phyloP scores from a whole-genome alignment of 345 rosid genomes.

The Acer saccharum region DNA sequence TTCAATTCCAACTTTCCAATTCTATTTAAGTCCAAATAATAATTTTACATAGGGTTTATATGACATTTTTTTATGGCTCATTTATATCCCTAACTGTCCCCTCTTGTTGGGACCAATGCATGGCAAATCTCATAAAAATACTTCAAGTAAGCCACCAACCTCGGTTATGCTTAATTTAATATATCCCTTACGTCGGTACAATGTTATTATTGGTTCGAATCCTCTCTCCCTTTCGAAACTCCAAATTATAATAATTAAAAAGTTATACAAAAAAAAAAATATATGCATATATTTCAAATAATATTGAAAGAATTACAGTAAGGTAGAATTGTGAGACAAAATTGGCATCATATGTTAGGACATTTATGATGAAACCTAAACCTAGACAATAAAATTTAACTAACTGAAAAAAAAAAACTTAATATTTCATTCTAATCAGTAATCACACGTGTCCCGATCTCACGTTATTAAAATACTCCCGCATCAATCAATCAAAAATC shows the following conservation, averaged over 20 bases:
- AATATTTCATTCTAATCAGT: neutral
- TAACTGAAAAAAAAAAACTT: neutral
- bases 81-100: neutral
- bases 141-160: neutral
- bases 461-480: neutral
- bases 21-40: neutral
- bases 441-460: conserved; percentile 4
- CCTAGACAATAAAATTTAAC: neutral
- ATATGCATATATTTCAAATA: neutral
- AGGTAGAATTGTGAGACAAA: neutral
- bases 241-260: too few relatives aligned
- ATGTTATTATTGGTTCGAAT: too few relatives aligned
- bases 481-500: neutral
- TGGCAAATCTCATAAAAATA: neutral
- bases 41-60: too few relatives aligned
- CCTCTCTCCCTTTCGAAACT: too few relatives aligned
- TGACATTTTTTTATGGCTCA: neutral
- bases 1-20: neutral
- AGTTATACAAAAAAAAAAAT: neutral
- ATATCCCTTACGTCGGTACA: too few relatives aligned
- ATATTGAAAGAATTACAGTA: neutral
- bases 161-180: too few relatives aligned
- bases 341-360: neutral
- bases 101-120: neutral
- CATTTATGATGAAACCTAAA: neutral